Evolutionary conservation across 139 green algal species (phyloP).

Genomic region (Marvania coccoides): DNA sequence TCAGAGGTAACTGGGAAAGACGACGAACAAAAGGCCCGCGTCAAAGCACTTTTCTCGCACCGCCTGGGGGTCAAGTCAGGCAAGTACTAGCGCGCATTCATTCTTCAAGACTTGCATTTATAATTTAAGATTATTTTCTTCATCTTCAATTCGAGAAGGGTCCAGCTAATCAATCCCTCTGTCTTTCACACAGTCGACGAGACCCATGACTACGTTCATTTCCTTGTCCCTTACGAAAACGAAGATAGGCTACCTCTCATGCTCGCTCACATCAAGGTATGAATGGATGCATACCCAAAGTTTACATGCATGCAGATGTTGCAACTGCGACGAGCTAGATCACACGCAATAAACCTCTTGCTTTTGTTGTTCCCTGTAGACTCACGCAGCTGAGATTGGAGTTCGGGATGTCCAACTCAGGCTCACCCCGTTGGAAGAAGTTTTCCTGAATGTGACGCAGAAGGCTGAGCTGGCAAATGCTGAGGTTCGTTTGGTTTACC

Average conservation of each 20-base stretch:
- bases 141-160: too few relatives aligned
- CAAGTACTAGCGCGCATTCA: neutral
- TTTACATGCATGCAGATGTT: too few relatives aligned
- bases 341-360: too few relatives aligned
- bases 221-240: slow-evolving; percentile 40
- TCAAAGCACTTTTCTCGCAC: slow-evolving; percentile 6
- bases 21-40: neutral
- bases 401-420: slow-evolving; percentile 65
- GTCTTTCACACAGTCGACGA: slow-evolving; percentile 52
- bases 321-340: too few relatives aligned
- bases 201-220: slow-evolving; percentile 50
- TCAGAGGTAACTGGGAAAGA: neutral
- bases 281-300: too few relatives aligned
- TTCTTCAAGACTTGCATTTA: neutral
- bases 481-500: neutral
- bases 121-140: too few relatives aligned
- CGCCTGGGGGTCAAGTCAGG: slow-evolving; percentile 17
- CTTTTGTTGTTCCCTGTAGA: slow-evolving; percentile 14
- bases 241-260: slow-evolving; percentile 47
- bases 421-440: slow-evolving; percentile 46
- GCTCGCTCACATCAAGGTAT: slow-evolving; percentile 37
- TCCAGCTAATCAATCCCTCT: slow-evolving; percentile 2
- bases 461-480: slow-evolving; percentile 33
- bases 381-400: slow-evolving; percentile 22
- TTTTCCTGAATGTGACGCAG: slow-evolving; percentile 74